Percentiles rank a stretch among this genome's conserved stretches.
These are phyloP conservation scores for Diaporthe citri DNA, from an alignment of 2,329 filamentous ascomycete species.

Conservation along the genomic window DNA sequence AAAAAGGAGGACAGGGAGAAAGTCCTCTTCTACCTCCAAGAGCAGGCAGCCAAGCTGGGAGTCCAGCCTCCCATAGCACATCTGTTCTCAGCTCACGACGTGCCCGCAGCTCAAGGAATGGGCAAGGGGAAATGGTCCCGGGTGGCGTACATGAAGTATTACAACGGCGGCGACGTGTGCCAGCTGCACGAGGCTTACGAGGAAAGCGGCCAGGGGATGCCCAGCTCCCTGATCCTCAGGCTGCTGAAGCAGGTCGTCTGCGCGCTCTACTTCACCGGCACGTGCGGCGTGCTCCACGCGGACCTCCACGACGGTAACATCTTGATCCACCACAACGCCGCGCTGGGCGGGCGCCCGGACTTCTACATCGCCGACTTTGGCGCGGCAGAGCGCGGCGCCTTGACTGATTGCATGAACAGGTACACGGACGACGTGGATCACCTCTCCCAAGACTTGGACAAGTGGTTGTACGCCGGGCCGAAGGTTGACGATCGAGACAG, in stretches of 20 bases:
- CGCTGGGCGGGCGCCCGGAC: neutral
- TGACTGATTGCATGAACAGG: neutral
- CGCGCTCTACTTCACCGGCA: neutral
- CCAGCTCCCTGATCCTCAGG: neutral
- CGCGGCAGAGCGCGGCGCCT: neutral
- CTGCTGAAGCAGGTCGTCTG: neutral
- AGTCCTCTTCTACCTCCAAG: neutral
- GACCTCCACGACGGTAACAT: constrained; percentile 1
- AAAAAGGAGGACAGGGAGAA: neutral
- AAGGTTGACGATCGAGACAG: neutral
- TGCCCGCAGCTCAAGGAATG: neutral
- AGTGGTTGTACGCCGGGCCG: neutral
- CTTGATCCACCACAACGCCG: neutral
- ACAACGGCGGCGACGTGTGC: neutral
- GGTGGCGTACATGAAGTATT: neutral
- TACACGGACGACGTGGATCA: neutral
- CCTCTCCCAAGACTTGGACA: neutral
- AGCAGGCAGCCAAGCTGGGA: neutral
- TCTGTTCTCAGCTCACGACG: neutral
- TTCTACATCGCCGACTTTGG: constrained; percentile 11
- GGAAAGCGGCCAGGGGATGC: neutral
- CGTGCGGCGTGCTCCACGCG: neutral
- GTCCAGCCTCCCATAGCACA: neutral
- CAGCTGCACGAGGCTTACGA: neutral
- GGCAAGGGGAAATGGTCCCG: neutral